phyloP scores from a whole-genome alignment of 345 rosid genomes.

The Bretschneidera sinensis region DNA sequence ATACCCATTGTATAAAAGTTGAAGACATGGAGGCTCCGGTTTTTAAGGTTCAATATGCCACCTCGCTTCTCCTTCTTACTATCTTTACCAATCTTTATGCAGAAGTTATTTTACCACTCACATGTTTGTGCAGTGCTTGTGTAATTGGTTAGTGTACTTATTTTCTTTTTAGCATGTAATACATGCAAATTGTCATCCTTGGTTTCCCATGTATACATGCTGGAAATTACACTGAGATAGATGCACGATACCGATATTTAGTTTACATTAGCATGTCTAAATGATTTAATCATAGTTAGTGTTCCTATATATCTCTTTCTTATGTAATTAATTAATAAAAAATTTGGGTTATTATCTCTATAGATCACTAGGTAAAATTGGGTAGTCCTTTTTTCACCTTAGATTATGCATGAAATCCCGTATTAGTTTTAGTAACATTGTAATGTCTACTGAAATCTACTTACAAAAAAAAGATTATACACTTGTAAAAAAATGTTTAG shows the following conservation, averaged over 20 bases:
- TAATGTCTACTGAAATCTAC: no score
- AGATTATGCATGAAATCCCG: no score
- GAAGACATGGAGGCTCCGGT: slow-evolving; percentile 47
- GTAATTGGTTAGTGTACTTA: neutral
- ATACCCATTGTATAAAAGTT: slow-evolving; percentile 41
- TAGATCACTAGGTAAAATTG: neutral
- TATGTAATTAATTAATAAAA: no score
- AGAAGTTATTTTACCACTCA: no score
- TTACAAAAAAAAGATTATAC: no score
- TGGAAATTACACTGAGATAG: neutral
- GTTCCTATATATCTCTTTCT: neutral
- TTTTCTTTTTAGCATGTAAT: neutral
- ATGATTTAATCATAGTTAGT: neutral
- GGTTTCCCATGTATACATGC: neutral
- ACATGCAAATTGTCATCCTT: neutral
- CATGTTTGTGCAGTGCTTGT: no score
- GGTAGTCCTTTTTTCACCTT: neutral
- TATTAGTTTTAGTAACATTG: no score
- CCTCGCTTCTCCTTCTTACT: neutral
- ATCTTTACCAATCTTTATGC: neutral
- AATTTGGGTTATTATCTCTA: neutral
- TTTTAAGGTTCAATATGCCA: slow-evolving; percentile 35
- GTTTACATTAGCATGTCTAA: neutral
- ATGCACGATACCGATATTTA: no score
- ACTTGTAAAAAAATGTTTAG: no score